Evolutionary conservation across 164 flowering plant species (phyloP), one percentile per base, ranked within the genome.

Genomic region (Magnolia kwangsiensis): DNA sequence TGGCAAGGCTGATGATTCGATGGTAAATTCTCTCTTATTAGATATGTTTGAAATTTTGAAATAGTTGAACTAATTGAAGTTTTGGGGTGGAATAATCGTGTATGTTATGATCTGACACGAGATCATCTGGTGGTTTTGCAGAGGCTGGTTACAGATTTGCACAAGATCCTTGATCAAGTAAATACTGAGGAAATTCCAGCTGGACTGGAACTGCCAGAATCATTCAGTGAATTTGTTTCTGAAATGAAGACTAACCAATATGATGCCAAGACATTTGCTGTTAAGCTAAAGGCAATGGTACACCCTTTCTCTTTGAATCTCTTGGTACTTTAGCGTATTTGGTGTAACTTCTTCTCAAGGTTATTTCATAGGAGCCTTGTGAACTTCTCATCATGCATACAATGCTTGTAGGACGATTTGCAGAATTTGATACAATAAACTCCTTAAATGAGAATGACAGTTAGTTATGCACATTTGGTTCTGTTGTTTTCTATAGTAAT

Each of bases 271-370:
- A 89, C 89, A 13, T 91, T 92, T 86, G 98, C 92, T 63, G 61
- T 88, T 77, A 83, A 83, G 83, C 81, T 95, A 77, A 89, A 83
- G 77, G 96, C 91, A 72, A 95, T 90, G 96, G 98, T 95, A 89
- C 67, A 90, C 79, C 71, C 49, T 5, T 24, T 65, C 7, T 11
- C 59, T 74, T 51, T 37, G 7, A 51, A 8, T 51, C 58, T 13
- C 58, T 51, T 51, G 13, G 13, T 51, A 51, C 13, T 51, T 51
- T 51, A 27, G 27, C 27, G 0, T 27, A 27, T 27, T 27, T 1
- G 27, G 27, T 27, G 27, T 27, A 27, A 27, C 27, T 27, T 27
- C 27, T 27, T 1, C 27, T 27, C 13, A 13, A 51, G 58, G 58
- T 51, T 51, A 51, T 51, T 7, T 51, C 58, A 51, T 51, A 51